Evolutionary conservation across 768 basidiomycete species (phyloP).

Genomic region (Lactarius pseudohatsudake): DNA sequence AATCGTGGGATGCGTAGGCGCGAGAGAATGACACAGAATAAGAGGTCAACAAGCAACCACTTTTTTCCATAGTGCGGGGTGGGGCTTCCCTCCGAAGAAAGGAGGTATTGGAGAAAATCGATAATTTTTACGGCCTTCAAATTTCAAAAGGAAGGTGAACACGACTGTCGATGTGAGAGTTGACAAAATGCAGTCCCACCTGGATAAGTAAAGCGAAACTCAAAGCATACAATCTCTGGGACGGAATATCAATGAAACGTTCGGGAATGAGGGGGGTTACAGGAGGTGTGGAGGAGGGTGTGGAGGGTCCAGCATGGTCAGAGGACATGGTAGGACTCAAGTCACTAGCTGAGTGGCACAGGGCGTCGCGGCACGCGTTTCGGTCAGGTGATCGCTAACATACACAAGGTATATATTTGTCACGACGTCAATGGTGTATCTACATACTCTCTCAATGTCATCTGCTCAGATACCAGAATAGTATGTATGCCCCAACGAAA

Average conservation of each 20-base stretch:
- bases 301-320: conserved; percentile 11
- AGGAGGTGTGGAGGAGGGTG: conserved; percentile 2
- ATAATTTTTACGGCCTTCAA: conserved; percentile 71
- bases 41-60: conserved; percentile 72
- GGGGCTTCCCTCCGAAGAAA: conserved; percentile 44
- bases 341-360: not conserved
- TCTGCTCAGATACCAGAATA: conserved; percentile 48
- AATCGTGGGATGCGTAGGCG: conserved; percentile 74
- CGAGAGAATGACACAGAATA: conserved; percentile 55
- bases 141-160: not conserved
- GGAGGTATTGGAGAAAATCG: conserved; percentile 59
- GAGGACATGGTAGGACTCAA: conserved; percentile 13
- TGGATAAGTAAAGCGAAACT: conserved; percentile 76
- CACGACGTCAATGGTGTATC: not conserved
- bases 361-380: conserved; percentile 6
- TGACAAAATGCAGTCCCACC: conserved; percentile 42
- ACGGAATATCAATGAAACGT: conserved; percentile 68
- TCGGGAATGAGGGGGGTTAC: conserved; percentile 64
- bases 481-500: conserved; percentile 60
- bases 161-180: not conserved
- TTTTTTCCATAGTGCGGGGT: conserved; percentile 51
- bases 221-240: conserved; percentile 76
- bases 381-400: conserved; percentile 18
- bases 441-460: not conserved
- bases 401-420: not conserved